These are phyloP conservation scores for Ophiosphaerella korrae DNA, from an alignment of 2,329 filamentous ascomycete genomes.

Conservation along the genomic window DNA sequence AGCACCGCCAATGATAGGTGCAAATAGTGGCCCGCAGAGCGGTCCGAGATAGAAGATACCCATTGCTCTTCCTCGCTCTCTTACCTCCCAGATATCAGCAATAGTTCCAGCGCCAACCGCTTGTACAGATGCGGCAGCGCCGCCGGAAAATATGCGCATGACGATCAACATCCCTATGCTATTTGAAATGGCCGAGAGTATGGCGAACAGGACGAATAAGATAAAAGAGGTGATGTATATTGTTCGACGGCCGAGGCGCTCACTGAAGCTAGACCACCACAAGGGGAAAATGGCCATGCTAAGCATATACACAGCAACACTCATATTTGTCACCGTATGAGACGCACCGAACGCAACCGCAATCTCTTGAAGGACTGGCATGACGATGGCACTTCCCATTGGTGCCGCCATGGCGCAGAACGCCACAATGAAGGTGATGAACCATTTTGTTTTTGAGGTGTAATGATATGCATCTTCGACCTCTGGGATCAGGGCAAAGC, in stretches of 20 bases:
- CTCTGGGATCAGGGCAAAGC: conserved; percentile 75
- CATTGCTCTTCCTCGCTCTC: conserved; percentile 46
- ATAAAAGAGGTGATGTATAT: conserved; percentile 45
- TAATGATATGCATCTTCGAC: conserved; percentile 79
- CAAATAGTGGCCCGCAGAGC: conserved; percentile 45
- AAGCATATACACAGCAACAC: conserved; percentile 49
- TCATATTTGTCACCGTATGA: conserved; percentile 46
- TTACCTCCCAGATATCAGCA: conserved; percentile 47
- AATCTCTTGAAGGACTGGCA: conserved; percentile 56
- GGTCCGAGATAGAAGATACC: conserved; percentile 48
- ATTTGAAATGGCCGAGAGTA: conserved; percentile 41
- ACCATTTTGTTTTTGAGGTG: conserved; percentile 77
- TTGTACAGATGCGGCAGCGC: conserved; percentile 46
- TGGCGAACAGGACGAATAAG: conserved; percentile 39
- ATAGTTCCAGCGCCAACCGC: conserved; percentile 47
- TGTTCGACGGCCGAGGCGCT: conserved; percentile 42
- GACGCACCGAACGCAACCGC: conserved; percentile 37
- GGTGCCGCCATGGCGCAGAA: conserved; percentile 78
- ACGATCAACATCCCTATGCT: conserved; percentile 47
- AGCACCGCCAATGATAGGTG: conserved; percentile 47
- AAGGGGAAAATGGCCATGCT: conserved; percentile 49
- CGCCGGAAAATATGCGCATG: conserved; percentile 43
- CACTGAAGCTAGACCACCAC: conserved; percentile 49
- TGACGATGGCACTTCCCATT: conserved; percentile 82
- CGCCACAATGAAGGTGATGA: conserved; percentile 77